Conservation (phyloP, 257 asterid species). For the Knoxia roxburghii region DNA sequence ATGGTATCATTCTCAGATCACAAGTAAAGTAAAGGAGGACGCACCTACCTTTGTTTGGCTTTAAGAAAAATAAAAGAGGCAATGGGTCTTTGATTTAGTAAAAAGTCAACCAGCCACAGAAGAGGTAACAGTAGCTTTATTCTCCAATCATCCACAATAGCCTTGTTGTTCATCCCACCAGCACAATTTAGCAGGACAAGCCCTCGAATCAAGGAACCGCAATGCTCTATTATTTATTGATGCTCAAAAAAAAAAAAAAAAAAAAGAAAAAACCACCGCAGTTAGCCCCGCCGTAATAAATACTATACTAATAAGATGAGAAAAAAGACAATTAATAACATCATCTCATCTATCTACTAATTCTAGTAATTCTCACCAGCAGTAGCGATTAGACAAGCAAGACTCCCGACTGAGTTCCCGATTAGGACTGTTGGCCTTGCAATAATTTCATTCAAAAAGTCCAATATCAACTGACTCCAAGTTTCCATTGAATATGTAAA, state of each 20-base stretch:
- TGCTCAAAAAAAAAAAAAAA: no score
- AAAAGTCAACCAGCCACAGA: constrained; percentile 78
- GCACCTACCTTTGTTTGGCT: constrained; percentile 63
- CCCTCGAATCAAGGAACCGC: constrained; percentile 46
- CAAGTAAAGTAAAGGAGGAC: no score
- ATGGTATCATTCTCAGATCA: no score
- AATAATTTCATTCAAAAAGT: constrained; percentile 62
- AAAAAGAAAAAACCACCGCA: no score
- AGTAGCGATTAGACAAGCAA: constrained; percentile 92
- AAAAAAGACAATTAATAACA: no score
- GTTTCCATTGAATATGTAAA: constrained; percentile 70
- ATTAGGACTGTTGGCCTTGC: constrained; percentile 67
- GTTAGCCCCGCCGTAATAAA: no score
- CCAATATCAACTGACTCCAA: constrained; percentile 82
- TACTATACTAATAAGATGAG: no score
- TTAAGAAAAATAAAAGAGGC: constrained; percentile 63
- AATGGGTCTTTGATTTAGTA: constrained; percentile 56
- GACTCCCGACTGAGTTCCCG: constrained; percentile 97
- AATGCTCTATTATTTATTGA: no score
- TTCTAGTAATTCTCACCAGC: no score
- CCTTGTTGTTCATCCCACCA: constrained; percentile 99
- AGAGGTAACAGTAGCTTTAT: constrained; percentile 68
- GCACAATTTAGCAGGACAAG: constrained; percentile 87
- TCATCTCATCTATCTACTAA: no score
- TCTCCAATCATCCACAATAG: constrained; percentile 96